Percentiles rank a stretch among this genome's conserved stretches.
Evolutionary conservation across 768 basidiomycete species (phyloP).

Genomic region (Polyporus arcularius): DNA sequence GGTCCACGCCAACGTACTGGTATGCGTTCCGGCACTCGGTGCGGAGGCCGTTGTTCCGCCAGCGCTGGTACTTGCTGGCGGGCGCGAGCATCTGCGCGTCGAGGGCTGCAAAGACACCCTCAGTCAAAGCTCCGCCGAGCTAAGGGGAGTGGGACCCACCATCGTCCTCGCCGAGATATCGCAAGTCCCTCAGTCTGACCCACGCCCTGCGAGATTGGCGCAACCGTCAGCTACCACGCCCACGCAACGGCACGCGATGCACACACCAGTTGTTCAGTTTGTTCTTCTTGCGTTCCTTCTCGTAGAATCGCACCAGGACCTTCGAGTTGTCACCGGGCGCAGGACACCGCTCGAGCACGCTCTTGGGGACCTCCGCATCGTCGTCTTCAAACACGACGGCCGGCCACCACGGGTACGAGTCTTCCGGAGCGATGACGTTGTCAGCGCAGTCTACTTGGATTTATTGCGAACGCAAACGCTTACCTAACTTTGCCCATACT

Average conservation of each 20-base stretch:
- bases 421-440: constrained; percentile 36
- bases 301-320: constrained; percentile 81
- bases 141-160: constrained; percentile 44
- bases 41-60: constrained; percentile 53
- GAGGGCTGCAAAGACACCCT: constrained; percentile 44
- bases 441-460: not conserved
- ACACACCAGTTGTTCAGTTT: constrained; percentile 59
- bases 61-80: constrained; percentile 55
- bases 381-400: constrained; percentile 69
- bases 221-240: not conserved
- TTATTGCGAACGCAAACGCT: not conserved
- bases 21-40: constrained; percentile 64
- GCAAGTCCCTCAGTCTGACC: constrained; percentile 56
- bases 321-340: constrained; percentile 28
- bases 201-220: constrained; percentile 52
- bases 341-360: constrained; percentile 20
- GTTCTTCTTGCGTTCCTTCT: constrained; percentile 57
- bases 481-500: constrained; percentile 88
- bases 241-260: not conserved
- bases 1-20: constrained; percentile 43
- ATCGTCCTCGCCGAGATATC: constrained; percentile 66
- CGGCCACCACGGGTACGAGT: constrained; percentile 85
- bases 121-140: too few species aligned
- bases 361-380: constrained; percentile 54
- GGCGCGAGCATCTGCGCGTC: constrained; percentile 63